These are phyloP conservation scores for Aspergillus quadricinctus DNA, from an alignment of 2,329 filamentous ascomycete genomes.

Conservation along the genomic window DNA sequence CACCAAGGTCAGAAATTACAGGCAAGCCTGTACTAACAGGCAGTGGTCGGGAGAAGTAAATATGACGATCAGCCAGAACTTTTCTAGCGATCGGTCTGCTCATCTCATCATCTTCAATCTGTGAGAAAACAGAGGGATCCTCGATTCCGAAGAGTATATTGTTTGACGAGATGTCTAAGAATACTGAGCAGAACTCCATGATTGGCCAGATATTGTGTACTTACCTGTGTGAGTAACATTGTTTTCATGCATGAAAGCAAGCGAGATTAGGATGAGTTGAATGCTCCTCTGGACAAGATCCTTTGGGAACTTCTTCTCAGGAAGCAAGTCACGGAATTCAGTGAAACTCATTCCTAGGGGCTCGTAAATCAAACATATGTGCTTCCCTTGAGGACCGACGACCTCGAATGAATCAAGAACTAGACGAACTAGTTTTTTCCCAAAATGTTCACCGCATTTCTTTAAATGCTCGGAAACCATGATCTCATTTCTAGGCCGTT, in stretches of 20 bases:
- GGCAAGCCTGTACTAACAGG: slow-evolving; percentile 15
- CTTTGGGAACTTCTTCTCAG: slow-evolving; percentile 6
- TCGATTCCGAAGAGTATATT: slow-evolving; percentile 28
- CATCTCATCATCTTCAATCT: slow-evolving; percentile 28
- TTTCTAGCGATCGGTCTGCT: slow-evolving; percentile 25
- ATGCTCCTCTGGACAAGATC: slow-evolving; percentile 17
- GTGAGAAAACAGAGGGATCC: slow-evolving; percentile 20
- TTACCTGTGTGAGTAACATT: slow-evolving; percentile 23
- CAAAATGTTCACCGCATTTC: slow-evolving; percentile 8
- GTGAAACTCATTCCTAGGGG: slow-evolving; percentile 20
- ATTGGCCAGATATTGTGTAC: background rate
- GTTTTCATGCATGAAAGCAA: slow-evolving; percentile 24
- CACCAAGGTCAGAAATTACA: slow-evolving; percentile 27
- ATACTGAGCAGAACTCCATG: background rate
- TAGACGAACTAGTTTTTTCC: slow-evolving; percentile 18
- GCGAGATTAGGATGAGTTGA: slow-evolving; percentile 14
- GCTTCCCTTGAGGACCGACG: slow-evolving; percentile 14
- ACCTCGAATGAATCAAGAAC: slow-evolving; percentile 28
- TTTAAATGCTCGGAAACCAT: slow-evolving; percentile 19
- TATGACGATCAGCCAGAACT: slow-evolving; percentile 22
- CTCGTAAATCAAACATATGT: slow-evolving; percentile 23
- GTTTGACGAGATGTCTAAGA: slow-evolving; percentile 25
- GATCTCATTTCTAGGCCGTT: slow-evolving; percentile 11
- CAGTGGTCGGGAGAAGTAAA: slow-evolving; percentile 24
- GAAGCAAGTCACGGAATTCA: slow-evolving; percentile 12